Base-by-base conservation (phyloP, 306 rosid genomes). In the Gynostemma pentaphyllum region DNA sequence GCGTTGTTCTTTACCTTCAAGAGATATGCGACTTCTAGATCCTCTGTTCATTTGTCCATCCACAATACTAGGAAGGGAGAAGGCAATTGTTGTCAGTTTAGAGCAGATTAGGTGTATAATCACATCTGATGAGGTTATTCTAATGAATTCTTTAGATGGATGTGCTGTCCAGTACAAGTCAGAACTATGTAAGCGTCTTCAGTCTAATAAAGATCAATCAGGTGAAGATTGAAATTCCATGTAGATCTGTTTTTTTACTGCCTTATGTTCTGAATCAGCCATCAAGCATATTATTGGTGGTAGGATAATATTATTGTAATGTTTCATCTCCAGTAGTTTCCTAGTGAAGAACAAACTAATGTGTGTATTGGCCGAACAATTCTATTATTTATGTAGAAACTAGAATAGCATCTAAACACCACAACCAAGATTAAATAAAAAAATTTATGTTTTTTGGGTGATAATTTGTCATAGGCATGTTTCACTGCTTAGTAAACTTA, bases 21-120 rank as follows among this genome's bases (percentile, higher is more conserved):
- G 98, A 82, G 98, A 92, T 78, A 91, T 92, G 49, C 81, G 98
- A 39, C 83, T 92, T 60, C 74, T 92, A 81, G 98, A 92, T 70
- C 98, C 98, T 0, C 70, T 83, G 86, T 88, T 92, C 80, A 86
- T 92, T 67, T 84, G 85, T 74, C 98, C 95, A 69, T 92, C 95
- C 57, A 82, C 87, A 4, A 80, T 88, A 71, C 73, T 88, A 60
- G 94, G 98, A 75, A 79, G 96, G 64, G 96, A 86, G 76, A 88
- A 81, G 84, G 96, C 96, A 22, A 86, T 92, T 62, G 98, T 92
- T 36, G 94, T 92, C 50, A 86, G 84, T 75, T 94, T 92, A 70
- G 98, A 92, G 79, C 95, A 92, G 77, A 92, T 88, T 69, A 77
- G 98, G 66, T 92, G 96, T 71, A 73, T 92, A 70, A 92, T 92